phyloP scores from a whole-genome alignment of 2,329 filamentous ascomycete genomes.

The Juglanconis sp. region DNA sequence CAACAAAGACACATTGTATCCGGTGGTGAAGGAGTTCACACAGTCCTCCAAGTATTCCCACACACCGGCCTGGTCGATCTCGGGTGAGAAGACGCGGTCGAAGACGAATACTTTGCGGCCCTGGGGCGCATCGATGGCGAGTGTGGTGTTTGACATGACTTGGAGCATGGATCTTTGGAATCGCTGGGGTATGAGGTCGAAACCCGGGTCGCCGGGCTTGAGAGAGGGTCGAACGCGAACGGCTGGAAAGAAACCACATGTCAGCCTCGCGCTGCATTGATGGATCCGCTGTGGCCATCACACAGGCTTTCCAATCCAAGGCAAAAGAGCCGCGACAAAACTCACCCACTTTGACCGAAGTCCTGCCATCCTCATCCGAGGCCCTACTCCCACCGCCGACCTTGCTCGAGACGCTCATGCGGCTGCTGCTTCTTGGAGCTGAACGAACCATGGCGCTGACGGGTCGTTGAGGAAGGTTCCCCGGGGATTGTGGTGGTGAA shows the following conservation, averaged over 20 bases:
- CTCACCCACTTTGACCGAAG: slow-evolving; percentile 94
- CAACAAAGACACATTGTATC: slow-evolving; percentile 96
- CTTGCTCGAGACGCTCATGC: slow-evolving; percentile 81
- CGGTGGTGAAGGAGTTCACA: slow-evolving; percentile 84
- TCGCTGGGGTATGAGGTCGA: slow-evolving; percentile 89
- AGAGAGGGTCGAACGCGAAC: slow-evolving; percentile 90
- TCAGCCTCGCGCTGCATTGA: slow-evolving; percentile 14
- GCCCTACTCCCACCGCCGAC: slow-evolving; percentile 72
- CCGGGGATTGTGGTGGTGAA: slow-evolving; percentile 68
- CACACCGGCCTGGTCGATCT: slow-evolving; percentile 80
- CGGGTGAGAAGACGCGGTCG: slow-evolving; percentile 86
- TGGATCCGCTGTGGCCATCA: not conserved
- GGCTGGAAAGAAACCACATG: slow-evolving; percentile 48
- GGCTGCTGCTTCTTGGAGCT: slow-evolving; percentile 71
- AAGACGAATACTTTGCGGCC: slow-evolving; percentile 96
- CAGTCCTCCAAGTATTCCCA: slow-evolving; percentile 95
- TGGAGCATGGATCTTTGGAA: slow-evolving; percentile 94
- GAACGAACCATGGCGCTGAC: slow-evolving; percentile 78
- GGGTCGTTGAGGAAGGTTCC: slow-evolving; percentile 60
- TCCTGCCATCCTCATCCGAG: slow-evolving; percentile 86
- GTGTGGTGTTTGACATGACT: slow-evolving; percentile 77
- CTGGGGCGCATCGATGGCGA: slow-evolving; percentile 86
- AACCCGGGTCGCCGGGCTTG: slow-evolving; percentile 80
- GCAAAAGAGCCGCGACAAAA: slow-evolving; percentile 29
- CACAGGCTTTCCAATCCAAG: not conserved